Base-by-base conservation (phyloP, 768 basidiomycete species). In the Agaricus subrufescens region DNA sequence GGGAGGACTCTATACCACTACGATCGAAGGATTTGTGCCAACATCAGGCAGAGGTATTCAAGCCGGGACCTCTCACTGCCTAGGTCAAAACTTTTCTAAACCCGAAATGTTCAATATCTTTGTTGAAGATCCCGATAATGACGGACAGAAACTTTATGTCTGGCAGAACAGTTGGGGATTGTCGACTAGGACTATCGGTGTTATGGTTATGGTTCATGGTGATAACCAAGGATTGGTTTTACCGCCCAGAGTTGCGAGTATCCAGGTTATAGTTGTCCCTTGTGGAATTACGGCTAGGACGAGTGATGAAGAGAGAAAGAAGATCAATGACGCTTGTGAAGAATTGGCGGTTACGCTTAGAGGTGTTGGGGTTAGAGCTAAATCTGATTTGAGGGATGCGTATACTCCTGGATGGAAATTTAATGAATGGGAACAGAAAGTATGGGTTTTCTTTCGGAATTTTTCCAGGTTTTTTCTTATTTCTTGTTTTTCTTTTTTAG, bases 151-250 rank as follows among this genome's bases (percentile, higher is more conserved):
- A 76, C 70, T 82, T 0, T 86, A 87, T 61, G 94, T 94, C 10
- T 98, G 94, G 94, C 96, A 98, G 72, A 99, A 98, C 73, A 95
- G 92, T 34, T 98, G 97, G 97, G 97, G 97, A 65, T 75, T 98
- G 52, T 92, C 90, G 46, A 98, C 96, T n/a, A 80, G 97, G 56
- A 83, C 91, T 27, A 93, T 99, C 64, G 97, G 97, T 66, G 91
- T 98, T 55, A 98, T 98, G 96, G 94, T 97, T 63, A 99, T 99
- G 97, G 85, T 92, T 4, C 96, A 99, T 67, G 95, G 96, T 34
- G 97, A 99, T 70, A 94, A 99, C 69, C 91, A 97, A 66, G 97
- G 97, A 14, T 73, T 99, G 62, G 95, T 98, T 11, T 84, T 98
- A 54, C 97, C 97, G n/a, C 97, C 97, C 59, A 81, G 93, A 9